Evolutionary conservation across 352 stramenopile species (phyloP).

Genomic region (Vaucheria bursata): DNA sequence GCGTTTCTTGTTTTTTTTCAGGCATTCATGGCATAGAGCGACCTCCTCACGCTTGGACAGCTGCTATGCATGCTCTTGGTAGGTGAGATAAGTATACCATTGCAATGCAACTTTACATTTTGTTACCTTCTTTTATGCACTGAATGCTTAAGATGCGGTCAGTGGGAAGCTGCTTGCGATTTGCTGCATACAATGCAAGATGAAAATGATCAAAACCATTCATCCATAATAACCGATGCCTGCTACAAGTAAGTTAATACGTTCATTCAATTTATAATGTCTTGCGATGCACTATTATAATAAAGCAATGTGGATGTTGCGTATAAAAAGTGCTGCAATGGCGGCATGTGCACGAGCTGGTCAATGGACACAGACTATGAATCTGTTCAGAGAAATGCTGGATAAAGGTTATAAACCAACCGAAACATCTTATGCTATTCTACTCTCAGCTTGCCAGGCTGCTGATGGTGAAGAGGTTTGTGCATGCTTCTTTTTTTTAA

Average conservation of each 20-base stretch:
- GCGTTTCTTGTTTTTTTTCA: background rate
- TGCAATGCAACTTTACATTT: background rate
- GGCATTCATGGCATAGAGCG: background rate
- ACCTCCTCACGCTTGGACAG: constrained; percentile 3
- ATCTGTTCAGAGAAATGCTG: background rate
- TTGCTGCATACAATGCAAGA: constrained; percentile 2
- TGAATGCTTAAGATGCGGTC: background rate
- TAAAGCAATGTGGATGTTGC: background rate
- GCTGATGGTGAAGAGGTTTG: no score
- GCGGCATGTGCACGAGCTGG: background rate
- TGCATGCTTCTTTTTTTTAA: no score
- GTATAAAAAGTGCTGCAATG: constrained; percentile 1
- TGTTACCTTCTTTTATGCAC: background rate
- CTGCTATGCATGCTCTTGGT: constrained; percentile 1
- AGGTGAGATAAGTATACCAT: background rate
- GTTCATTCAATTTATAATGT: background rate
- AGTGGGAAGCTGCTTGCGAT: constrained; percentile 2
- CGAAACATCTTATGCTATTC: constrained; percentile 4
- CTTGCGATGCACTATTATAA: background rate
- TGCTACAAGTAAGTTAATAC: constrained; percentile 3
- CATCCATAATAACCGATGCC: background rate
- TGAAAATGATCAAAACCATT: background rate
- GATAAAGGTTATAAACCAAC: background rate
- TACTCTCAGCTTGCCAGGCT: constrained; percentile 5
- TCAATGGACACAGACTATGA: background rate